Percentiles rank a stretch among this genome's conserved stretches.
Conservation (phyloP, 129 eudicot genomes). For the Arctium lappa region DNA sequence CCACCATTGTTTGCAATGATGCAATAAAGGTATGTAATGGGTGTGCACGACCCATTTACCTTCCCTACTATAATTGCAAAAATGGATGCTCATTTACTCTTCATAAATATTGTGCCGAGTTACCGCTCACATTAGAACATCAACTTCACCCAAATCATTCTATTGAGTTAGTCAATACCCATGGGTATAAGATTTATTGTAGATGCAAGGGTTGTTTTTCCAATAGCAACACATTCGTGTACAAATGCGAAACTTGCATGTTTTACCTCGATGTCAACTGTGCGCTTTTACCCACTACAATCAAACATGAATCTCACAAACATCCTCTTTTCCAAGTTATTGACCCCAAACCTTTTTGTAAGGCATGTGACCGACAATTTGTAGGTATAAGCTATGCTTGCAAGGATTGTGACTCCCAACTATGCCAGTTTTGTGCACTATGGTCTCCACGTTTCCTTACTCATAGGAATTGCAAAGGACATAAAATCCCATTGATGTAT, state of each 20-base stretch:
- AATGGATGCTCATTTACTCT: slow-evolving; percentile 3
- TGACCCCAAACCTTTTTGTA: neutral
- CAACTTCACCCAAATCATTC: neutral
- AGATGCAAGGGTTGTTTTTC: neutral
- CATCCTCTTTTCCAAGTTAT: slow-evolving; percentile 8
- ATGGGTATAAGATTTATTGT: neutral
- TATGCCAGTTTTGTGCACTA: neutral
- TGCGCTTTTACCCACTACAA: slow-evolving; percentile 6
- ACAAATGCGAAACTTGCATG: neutral
- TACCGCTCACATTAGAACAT: neutral
- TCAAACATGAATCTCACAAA: slow-evolving; percentile 14
- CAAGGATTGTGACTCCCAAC: neutral
- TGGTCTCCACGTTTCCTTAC: neutral
- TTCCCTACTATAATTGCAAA: slow-evolving; percentile 13
- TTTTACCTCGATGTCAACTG: neutral
- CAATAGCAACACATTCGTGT: neutral
- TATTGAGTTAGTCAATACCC: neutral
- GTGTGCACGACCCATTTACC: neutral
- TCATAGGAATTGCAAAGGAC: slow-evolving; percentile 24
- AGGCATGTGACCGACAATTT: too few relatives aligned
- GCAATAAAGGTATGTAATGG: neutral
- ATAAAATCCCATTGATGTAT: neutral
- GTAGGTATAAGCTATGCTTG: neutral
- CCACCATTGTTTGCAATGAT: neutral
- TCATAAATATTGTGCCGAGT: slow-evolving; percentile 9